These are phyloP conservation scores for Talaromyces sp. DNA, from an alignment of 2,329 filamentous ascomycete genomes.

Conservation along the genomic window DNA sequence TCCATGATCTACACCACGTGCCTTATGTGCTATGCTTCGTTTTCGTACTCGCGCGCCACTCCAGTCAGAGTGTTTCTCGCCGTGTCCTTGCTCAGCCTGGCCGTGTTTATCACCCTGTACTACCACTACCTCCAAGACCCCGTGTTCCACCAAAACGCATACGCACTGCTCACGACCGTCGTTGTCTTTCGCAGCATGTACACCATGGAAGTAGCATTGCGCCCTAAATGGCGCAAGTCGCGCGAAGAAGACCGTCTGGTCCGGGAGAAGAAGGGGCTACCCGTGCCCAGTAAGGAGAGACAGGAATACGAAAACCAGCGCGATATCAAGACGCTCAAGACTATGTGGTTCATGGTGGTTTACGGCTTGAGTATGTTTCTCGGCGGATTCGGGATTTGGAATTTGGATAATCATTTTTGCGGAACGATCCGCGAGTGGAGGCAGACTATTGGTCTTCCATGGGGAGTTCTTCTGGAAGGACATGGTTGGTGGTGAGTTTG, in stretches of 20 bases:
- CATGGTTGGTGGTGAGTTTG: slow-evolving; percentile 69
- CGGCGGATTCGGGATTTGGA: slow-evolving; percentile 71
- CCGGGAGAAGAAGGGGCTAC: slow-evolving; percentile 28
- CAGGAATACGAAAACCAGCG: slow-evolving; percentile 48
- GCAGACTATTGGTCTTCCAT: slow-evolving; percentile 65
- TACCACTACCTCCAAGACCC: slow-evolving; percentile 81
- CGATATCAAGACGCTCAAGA: slow-evolving; percentile 52
- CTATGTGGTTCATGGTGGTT: slow-evolving; percentile 72
- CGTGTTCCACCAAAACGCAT: slow-evolving; percentile 74
- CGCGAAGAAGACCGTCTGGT: slow-evolving; percentile 40
- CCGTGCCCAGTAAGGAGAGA: slow-evolving; percentile 36
- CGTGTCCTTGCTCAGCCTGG: slow-evolving; percentile 49
- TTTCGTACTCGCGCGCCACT: slow-evolving; percentile 59
- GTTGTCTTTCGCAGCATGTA: slow-evolving; percentile 70
- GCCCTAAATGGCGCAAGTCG: slow-evolving; percentile 51
- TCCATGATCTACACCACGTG: slow-evolving; percentile 69
- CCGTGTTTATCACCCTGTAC: slow-evolving; percentile 67
- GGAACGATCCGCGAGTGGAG: slow-evolving; percentile 59
- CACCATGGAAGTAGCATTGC: slow-evolving; percentile 64
- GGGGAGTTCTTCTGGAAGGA: slow-evolving; percentile 69
- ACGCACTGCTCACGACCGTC: slow-evolving; percentile 63
- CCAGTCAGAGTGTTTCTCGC: slow-evolving; percentile 51
- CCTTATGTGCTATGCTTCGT: slow-evolving; percentile 66
- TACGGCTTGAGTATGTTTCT: slow-evolving; percentile 66
- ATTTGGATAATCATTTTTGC: slow-evolving; percentile 72